phyloP scores from a whole-genome alignment of 441 rosid species.

The Syzygium malaccense region DNA sequence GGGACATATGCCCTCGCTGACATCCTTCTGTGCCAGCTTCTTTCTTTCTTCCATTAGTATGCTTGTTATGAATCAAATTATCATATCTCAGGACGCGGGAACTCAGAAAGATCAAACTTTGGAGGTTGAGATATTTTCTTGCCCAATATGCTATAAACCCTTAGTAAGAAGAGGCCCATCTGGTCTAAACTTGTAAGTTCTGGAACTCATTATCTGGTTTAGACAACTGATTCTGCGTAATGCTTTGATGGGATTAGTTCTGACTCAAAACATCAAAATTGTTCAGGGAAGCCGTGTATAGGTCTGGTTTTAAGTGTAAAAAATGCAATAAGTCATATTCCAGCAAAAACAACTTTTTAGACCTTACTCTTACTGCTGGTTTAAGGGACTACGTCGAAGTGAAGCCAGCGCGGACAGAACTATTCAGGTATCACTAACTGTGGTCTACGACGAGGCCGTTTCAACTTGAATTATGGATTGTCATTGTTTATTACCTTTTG shows the following conservation, averaged over 20 bases:
- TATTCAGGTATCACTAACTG: slow-evolving; percentile 48
- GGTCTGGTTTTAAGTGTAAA: slow-evolving; percentile 85
- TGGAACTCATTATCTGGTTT: background rate
- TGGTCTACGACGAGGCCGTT: background rate
- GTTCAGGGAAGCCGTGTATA: slow-evolving; percentile 65
- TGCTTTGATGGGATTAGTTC: background rate
- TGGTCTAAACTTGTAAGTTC: slow-evolving; percentile 79
- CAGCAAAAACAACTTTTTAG: slow-evolving; percentile 74
- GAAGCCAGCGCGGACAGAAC: slow-evolving; percentile 61
- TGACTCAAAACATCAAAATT: background rate
- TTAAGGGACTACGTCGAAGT: slow-evolving; percentile 59
- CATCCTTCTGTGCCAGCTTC: background rate
- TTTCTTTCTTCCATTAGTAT: background rate
- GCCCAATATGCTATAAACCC: slow-evolving; percentile 82
- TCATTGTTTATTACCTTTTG: background rate
- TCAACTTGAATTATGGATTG: background rate
- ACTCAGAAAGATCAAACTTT: slow-evolving; percentile 19
- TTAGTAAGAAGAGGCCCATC: slow-evolving; percentile 82
- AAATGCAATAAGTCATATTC: slow-evolving; percentile 77
- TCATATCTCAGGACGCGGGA: slow-evolving; percentile 27
- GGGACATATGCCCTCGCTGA: background rate
- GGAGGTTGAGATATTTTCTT: slow-evolving; percentile 56
- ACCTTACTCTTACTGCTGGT: slow-evolving; percentile 72
- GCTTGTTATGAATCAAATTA: background rate
- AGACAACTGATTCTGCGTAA: background rate